These are phyloP conservation scores for Polygonum aviculare DNA, from an alignment of 148 eudicot species.

Conservation along the genomic window DNA sequence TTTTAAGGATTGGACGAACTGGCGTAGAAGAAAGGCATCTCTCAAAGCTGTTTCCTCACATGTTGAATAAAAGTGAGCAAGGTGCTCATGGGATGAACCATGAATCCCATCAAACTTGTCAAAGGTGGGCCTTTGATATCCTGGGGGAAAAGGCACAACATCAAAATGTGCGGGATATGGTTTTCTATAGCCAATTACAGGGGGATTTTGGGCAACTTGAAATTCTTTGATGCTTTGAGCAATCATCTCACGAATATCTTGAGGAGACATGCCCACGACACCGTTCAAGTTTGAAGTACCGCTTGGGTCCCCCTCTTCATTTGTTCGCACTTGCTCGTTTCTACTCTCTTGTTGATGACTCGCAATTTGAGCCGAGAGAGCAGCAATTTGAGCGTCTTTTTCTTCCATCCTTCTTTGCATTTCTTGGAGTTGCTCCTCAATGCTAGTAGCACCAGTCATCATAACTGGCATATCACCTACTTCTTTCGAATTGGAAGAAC, in stretches of 20 bases:
- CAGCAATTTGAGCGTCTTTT: not conserved
- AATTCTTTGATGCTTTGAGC: not conserved
- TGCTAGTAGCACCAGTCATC: not conserved
- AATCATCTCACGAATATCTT: not conserved
- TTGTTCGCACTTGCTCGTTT: not conserved
- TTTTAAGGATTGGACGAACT: not conserved
- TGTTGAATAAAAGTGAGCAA: not conserved
- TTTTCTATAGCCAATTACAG: not conserved
- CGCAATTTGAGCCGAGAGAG: not conserved
- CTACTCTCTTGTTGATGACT: not conserved
- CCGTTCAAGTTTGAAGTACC: too few species aligned
- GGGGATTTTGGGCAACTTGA: not conserved
- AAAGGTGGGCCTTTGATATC: not conserved
- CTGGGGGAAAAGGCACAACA: not conserved
- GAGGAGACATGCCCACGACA: not conserved
- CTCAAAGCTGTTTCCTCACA: not conserved
- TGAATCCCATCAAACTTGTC: not conserved
- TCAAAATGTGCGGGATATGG: not conserved
- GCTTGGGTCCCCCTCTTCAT: not conserved
- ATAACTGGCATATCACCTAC: not conserved
- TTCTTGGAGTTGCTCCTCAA: not conserved
- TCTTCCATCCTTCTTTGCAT: not conserved
- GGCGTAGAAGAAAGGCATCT: not conserved
- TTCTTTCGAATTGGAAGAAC: too few species aligned
- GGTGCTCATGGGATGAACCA: not conserved